Conservation (phyloP, 345 rosid genomes). For the Euclidium syriacum region DNA sequence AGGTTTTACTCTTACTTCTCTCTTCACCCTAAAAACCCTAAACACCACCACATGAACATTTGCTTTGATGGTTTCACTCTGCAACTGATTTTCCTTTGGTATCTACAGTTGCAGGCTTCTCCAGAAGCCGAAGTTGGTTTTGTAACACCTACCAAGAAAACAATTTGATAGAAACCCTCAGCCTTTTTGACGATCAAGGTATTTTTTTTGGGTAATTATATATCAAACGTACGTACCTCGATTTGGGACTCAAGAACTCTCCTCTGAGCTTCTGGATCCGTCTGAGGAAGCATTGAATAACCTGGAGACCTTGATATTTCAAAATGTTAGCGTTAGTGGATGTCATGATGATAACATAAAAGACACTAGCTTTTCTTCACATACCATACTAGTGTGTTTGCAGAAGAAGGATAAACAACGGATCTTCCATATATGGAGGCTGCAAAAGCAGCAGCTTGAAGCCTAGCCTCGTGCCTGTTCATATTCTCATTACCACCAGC, state of each 20-base stretch:
- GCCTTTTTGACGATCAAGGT: background rate
- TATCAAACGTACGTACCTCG: constrained; percentile 51
- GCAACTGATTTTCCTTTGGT: constrained; percentile 24
- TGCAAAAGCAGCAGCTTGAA: constrained; percentile 81
- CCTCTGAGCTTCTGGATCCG: constrained; percentile 48
- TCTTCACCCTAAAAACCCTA: constrained; percentile 3
- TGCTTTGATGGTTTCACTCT: constrained; percentile 3
- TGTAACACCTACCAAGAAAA: constrained; percentile 15
- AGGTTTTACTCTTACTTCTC: background rate
- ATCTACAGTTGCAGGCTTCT: constrained; percentile 5
- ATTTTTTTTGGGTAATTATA: background rate
- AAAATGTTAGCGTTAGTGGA: background rate
- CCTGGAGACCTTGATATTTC: constrained; percentile 56
- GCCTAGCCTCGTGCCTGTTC: constrained; percentile 65
- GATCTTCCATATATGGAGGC: constrained; percentile 81
- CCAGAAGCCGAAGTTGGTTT: constrained; percentile 11
- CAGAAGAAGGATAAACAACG: constrained; percentile 72
- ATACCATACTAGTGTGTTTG: constrained; percentile 61
- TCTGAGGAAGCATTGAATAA: constrained; percentile 39
- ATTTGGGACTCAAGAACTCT: constrained; percentile 58
- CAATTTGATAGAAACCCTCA: background rate
- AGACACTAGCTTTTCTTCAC: constrained; percentile 7
- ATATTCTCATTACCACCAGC: constrained; percentile 35
- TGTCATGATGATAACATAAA: background rate
- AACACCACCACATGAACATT: constrained; percentile 3